Base-by-base conservation (phyloP, 257 asterid species). In the Hygrophila difformis region DNA sequence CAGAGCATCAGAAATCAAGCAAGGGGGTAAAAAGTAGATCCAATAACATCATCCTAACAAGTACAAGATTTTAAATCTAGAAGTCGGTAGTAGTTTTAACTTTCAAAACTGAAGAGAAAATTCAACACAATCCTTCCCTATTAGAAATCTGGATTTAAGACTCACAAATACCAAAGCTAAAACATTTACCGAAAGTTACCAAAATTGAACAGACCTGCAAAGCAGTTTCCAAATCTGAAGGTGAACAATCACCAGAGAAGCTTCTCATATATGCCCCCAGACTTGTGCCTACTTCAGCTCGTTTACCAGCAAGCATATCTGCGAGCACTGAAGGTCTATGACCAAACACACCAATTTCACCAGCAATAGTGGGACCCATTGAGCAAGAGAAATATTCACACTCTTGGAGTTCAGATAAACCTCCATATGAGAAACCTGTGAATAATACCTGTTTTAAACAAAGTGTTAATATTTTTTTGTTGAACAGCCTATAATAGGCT, bases 301-400 rank as follows among this genome's bases (percentile, higher is more conserved):
- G 74, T 78, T 81, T 87, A 60, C 97, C 97, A 72, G 95, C 97
- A 66, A 87, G 95, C 95, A 87, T 81, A 56, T 87, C 97, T 67
- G 85, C 49, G 12, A 87, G 87, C 59, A 84, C 76, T 31, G 97
- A 69, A 55, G 97, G 97, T 61, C 95, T 72, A 69, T 83, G 77
- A 37, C 97, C 97, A 81, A 78, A 87, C 42, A 87, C 76, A 62
- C 97, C 97, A 66, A 87, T 87, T 68, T 87, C 97, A 19, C 95
- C 97, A 68, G 97, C 92, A 60, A 87, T 87, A 41, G 97, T 87
- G 51, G 94, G 79, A 37, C 97, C 94, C 97, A 84, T 87, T 36
- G 97, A 87, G 60, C 97, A 84, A 11, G 97, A 81, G 62, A 87
- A 68, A 59, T 87, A 87, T 42, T 87, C 97, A 36, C 49, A 12